Evolutionary conservation across 2,329 filamentous ascomycete genomes (phyloP), one percentile per base, ranked within the genome.

Genomic region (Ophiostoma triangulosporum): DNA sequence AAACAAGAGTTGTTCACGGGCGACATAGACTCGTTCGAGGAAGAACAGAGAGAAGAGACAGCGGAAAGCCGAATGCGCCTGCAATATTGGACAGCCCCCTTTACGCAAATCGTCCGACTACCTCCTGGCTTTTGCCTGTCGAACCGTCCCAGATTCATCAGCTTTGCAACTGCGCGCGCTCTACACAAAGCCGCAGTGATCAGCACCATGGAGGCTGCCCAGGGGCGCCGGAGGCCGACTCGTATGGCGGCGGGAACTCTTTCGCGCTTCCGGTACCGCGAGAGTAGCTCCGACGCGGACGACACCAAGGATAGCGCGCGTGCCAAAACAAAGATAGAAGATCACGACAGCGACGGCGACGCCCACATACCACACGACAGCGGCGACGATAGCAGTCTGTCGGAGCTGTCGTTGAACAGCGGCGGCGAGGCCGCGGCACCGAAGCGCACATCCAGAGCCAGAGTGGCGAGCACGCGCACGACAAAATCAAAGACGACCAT

Each of bases 351-450:
- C 24, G 45, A 50, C n/a, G 22, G 40, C 17, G 51, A 52, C 27
- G 56, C 38, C 7, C 27, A 48, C 35, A 24, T 17, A 43, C 12
- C 33, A n/a, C 26, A 29, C 29, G 31, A 49, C 17, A 32, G 29
- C 26, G 55, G 52, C 46, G 50, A 52, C 31, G 52, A 51, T 24
- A 54, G 57, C 56, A 57, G 56, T 20, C 48, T 60, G 7, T 60
- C 59, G 1, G 56, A 56, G 33, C 46, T 59, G 24, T 57, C 58
- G 2, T 56, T 58, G 12, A 38, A 54, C 27, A 60, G 64, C 51
- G 66, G 68, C 54, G 65, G 67, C 57, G 66, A 68, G 57, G 63
- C 65, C 43, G 51, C 66, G 3, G 38, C 26, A 22, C 60, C 58
- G 15, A 9, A 5, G 20, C 48, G 8, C 29, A 36, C 24, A 36